Conservation (phyloP, 83 land plant genomes). For the Thuja plicata region DNA sequence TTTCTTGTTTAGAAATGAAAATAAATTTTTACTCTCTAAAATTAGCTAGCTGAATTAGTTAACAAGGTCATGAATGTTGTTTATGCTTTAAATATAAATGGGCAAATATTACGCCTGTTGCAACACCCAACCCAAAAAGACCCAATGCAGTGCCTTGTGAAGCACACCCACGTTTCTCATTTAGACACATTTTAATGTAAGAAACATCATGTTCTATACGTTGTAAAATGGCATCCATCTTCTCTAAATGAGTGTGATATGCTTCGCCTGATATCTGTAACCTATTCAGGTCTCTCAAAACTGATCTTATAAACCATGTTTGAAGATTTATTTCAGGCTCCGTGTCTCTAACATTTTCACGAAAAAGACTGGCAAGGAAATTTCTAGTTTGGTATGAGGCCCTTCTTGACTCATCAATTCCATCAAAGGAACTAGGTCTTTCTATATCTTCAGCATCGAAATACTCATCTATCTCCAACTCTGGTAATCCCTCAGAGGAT, state of each 20-base stretch:
- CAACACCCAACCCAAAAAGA: background rate
- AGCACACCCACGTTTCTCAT: background rate
- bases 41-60: background rate
- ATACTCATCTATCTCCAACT: constrained; percentile 9
- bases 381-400: background rate
- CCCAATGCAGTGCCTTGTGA: constrained; percentile 6
- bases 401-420: background rate
- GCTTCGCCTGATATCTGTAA: constrained; percentile 5
- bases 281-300: constrained; percentile 5
- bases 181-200: background rate
- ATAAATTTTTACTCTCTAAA: no score
- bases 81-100: constrained; percentile 2
- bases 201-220: constrained; percentile 5
- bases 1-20: no score
- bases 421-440: background rate
- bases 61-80: background rate
- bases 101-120: background rate
- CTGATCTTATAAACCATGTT: constrained; percentile 8
- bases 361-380: background rate
- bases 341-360: background rate
- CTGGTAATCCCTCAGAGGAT: constrained; percentile 8
- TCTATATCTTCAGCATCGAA: constrained; percentile 13
- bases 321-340: constrained; percentile 4
- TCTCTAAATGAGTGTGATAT: constrained; percentile 2
- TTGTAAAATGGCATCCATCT: background rate